These are phyloP conservation scores for Ogataea wickerhamii DNA, from an alignment of 805 yeast genomes.

Conservation along the genomic window DNA sequence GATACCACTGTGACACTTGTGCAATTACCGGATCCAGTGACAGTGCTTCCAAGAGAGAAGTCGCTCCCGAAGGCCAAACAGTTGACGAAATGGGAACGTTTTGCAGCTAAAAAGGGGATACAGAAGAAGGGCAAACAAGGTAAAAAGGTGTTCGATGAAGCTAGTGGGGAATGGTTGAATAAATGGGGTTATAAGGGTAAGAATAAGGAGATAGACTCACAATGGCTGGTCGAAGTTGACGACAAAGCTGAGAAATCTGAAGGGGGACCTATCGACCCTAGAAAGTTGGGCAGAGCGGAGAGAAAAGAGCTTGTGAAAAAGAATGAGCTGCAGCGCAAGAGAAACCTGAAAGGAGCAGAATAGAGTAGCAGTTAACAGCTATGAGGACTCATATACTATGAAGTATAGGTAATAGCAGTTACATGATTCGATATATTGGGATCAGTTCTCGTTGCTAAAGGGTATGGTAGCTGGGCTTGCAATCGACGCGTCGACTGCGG, in stretches of 20 bases:
- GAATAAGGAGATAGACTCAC: conserved; percentile 81
- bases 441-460: too few species aligned
- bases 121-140: conserved; percentile 86
- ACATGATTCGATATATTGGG: too few species aligned
- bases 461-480: too few species aligned
- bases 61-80: conserved; percentile 90
- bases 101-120: conserved; percentile 95
- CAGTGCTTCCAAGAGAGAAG: conserved; percentile 90
- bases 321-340: conserved; percentile 80
- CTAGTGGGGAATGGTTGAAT: conserved; percentile 89
- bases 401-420: too few species aligned
- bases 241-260: conserved; percentile 54
- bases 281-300: conserved; percentile 74
- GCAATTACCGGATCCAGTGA: conserved; percentile 77
- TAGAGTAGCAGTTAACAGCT: too few species aligned
- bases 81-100: conserved; percentile 93
- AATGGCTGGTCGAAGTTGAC: conserved; percentile 95
- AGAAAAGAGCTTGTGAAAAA: conserved; percentile 82
- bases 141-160: conserved; percentile 87
- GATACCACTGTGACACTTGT: conserved; percentile 73
- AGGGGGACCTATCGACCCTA: conserved; percentile 79
- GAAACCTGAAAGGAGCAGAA: conserved; percentile 66
- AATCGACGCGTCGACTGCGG: too few species aligned
- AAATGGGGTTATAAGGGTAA: conserved; percentile 98
- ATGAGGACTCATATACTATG: too few species aligned